Evolutionary conservation across 2,329 filamentous ascomycete genomes (phyloP), one percentile per base, ranked within the genome.

Genomic region (Calonectria montana): DNA sequence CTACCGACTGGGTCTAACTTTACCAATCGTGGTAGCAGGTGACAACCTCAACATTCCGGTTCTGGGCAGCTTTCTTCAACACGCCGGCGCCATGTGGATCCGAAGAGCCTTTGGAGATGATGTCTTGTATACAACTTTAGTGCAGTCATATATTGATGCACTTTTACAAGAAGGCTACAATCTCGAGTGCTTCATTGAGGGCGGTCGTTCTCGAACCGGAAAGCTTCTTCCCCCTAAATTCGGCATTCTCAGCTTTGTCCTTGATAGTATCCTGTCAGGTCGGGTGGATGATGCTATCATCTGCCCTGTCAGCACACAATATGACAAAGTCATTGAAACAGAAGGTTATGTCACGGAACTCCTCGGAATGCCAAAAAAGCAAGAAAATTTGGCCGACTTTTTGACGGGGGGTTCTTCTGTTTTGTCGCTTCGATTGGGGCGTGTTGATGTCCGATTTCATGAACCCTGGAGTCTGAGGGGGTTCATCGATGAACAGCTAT

Each of bases 281-380:
- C 90, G 96, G 8, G 95, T 98, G 0, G 88, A 97, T 57, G 97
- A 99, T 82, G 93, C 95, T 37, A 94, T 98, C 48, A 95, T 99
- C 65, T 98, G 96, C 77, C 97, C 97, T 0, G 97, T 99, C 55
- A 97, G 94, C 82, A 98, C 96, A 0, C 97, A 99, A 81, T 99
- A 99, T 81, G 97, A 99, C 87, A 99, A 98, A 81, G 97, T 99
- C 68, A 97, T 99, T 71, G 97, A 99, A 83, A 98, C 97, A 1
- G 95, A 98, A 83, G 97, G 95, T 6, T 99, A 99, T 80, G 96
- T 98, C 53, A 97, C 92, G 39, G 97, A 99, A 82, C 89, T 99
- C 2, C 89, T 99, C 0, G 97, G 97, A 3, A 93, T 97, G 73
- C 97, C 97, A 0, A 99, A 99, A 84, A 94, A 94, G 79, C 97